phyloP scores from a whole-genome alignment of 805 yeast genomes.

The Myxozyma mucilagina region DNA sequence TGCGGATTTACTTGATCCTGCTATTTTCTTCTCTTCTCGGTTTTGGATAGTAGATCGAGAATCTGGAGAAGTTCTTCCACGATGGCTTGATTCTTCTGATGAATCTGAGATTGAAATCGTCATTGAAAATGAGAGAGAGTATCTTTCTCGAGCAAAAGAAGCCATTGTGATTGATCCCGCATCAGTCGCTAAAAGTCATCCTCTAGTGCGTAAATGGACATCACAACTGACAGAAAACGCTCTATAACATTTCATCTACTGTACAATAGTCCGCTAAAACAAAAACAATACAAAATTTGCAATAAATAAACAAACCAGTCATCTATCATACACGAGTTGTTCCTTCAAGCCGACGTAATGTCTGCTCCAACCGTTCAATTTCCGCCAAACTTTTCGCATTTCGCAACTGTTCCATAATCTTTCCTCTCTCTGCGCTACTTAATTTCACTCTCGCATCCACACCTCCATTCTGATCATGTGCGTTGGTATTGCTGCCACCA shows the following conservation, averaged over 20 bases:
- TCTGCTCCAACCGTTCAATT: constrained; percentile 64
- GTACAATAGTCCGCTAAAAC: not conserved
- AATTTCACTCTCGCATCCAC: constrained; percentile 41
- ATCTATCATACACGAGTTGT: not conserved
- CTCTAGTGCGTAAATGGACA: constrained; percentile 51
- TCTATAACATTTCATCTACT: not conserved
- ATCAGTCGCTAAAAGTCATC: constrained; percentile 39
- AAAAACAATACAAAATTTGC: not conserved
- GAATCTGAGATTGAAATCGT: not conserved
- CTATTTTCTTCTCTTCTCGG: constrained; percentile 5
- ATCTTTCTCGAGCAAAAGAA: not conserved
- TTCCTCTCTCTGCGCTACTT: constrained; percentile 54
- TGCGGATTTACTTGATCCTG: constrained; percentile 13
- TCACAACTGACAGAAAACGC: no score
- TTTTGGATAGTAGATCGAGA: constrained; percentile 20
- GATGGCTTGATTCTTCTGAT: not conserved
- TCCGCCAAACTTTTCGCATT: constrained; percentile 72
- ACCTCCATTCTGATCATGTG: not conserved
- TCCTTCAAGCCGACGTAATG: constrained; percentile 6
- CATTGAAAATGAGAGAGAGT: not conserved
- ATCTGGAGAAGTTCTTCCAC: constrained; percentile 14
- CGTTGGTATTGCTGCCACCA: not conserved
- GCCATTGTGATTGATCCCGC: not conserved
- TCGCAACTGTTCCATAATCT: constrained; percentile 55
- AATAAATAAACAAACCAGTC: not conserved